These are phyloP conservation scores for Saccharomycopsis selenospora DNA, from an alignment of 805 yeast species.

Conservation along the genomic window DNA sequence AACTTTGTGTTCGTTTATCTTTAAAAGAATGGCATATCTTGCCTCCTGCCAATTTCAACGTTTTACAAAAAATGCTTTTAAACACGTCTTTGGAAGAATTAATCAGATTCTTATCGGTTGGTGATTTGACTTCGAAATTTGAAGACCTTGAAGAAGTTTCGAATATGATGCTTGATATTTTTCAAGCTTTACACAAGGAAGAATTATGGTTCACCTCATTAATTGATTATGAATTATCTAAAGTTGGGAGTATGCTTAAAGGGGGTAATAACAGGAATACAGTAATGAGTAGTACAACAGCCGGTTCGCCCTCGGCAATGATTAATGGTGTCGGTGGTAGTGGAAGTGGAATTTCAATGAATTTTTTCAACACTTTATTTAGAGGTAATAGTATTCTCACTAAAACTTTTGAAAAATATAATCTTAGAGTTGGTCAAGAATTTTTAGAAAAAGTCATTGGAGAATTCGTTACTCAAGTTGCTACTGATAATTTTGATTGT, in stretches of 20 bases:
- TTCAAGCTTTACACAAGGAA: conserved; percentile 62
- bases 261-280: conserved; percentile 2
- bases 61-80: conserved; percentile 54
- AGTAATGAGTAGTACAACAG: not conserved
- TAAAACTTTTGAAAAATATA: conserved; percentile 70
- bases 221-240: conserved; percentile 56
- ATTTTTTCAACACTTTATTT: conserved; percentile 57
- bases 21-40: conserved; percentile 50
- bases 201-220: conserved; percentile 66
- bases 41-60: conserved; percentile 51
- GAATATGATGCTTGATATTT: conserved; percentile 59
- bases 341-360: conserved; percentile 25
- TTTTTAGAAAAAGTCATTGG: conserved; percentile 70
- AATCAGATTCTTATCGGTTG: conserved; percentile 38
- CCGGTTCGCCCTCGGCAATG: conserved; percentile 3
- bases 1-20: conserved; percentile 44
- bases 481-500: conserved; percentile 45
- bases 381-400: conserved; percentile 83
- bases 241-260: conserved; percentile 22
- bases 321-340: conserved; percentile 7
- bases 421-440: conserved; percentile 70
- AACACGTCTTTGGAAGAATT: conserved; percentile 47
- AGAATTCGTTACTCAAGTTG: conserved; percentile 50
- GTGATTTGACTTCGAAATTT: conserved; percentile 26
- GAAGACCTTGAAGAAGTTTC: conserved; percentile 49